phyloP scores from a whole-genome alignment of 495 filamentous ascomycete species.

The Glutinoglossum americanum region DNA sequence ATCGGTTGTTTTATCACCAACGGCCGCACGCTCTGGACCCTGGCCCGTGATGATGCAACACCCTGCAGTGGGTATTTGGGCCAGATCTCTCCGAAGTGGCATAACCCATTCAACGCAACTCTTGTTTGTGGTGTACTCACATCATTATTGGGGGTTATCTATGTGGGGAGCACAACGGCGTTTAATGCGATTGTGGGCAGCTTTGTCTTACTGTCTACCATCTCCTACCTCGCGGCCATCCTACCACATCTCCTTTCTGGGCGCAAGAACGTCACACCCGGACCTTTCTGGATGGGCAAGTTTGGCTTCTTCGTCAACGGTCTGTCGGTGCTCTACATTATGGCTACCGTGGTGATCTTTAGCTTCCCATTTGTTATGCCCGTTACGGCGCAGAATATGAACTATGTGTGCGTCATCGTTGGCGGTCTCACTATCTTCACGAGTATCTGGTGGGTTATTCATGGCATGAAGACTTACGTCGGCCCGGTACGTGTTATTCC shows the following conservation, averaged over 20 bases:
- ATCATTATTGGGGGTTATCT: conserved; percentile 52
- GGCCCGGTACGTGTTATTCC: neutral
- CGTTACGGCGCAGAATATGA: conserved; percentile 13
- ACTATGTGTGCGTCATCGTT: conserved; percentile 10
- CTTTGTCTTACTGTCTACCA: conserved; percentile 50
- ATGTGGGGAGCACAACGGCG: conserved; percentile 47
- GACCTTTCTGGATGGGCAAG: conserved; percentile 43
- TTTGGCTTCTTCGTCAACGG: conserved; percentile 38
- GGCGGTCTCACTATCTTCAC: conserved; percentile 6
- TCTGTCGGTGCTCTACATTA: conserved; percentile 38
- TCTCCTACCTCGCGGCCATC: too few relatives aligned
- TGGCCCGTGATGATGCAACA: conserved; percentile 26
- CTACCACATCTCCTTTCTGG: too few relatives aligned
- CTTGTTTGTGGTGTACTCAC: conserved; percentile 36
- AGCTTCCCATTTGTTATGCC: conserved; percentile 34
- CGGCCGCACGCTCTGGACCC: conserved; percentile 21
- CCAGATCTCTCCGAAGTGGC: conserved; percentile 28
- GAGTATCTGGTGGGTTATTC: conserved; percentile 3
- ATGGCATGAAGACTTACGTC: neutral
- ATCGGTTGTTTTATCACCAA: conserved; percentile 19
- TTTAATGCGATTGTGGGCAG: conserved; percentile 56
- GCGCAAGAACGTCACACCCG: too few relatives aligned
- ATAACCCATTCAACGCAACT: conserved; percentile 43
- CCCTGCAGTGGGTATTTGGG: conserved; percentile 28
- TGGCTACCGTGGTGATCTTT: conserved; percentile 48